Evolutionary conservation across 345 rosid genomes (phyloP).

Genomic region (Sapria himalayana): DNA sequence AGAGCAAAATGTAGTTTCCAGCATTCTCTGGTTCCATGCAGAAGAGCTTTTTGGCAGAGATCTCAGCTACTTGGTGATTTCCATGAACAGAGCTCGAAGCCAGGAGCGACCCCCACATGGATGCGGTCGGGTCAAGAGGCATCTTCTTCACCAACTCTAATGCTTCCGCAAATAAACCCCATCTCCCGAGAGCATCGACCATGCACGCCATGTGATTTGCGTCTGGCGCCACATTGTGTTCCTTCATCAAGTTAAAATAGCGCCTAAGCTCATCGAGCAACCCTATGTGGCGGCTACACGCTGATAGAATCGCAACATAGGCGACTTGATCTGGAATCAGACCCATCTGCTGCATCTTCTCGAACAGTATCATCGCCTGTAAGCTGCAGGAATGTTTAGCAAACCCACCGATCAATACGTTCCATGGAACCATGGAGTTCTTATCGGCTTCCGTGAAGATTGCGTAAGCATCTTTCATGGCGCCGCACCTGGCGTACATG

Average conservation of each 20-base stretch:
- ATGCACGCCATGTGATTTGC: slow-evolving; percentile 65
- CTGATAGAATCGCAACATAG: slow-evolving; percentile 42
- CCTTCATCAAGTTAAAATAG: slow-evolving; percentile 41
- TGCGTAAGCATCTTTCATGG: slow-evolving; percentile 34
- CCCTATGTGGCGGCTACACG: slow-evolving; percentile 68
- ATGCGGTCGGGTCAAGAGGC: slow-evolving; percentile 46
- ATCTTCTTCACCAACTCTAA: slow-evolving; percentile 27
- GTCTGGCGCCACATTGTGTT: slow-evolving; percentile 26
- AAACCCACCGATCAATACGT: slow-evolving; percentile 55
- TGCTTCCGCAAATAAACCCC: slow-evolving; percentile 44
- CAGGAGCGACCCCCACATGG: slow-evolving; percentile 76
- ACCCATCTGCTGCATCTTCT: slow-evolving; percentile 67
- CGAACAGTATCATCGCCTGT: slow-evolving; percentile 60
- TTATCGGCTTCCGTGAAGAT: slow-evolving; percentile 25
- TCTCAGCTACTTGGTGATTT: slow-evolving; percentile 41
- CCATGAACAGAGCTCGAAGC: slow-evolving; percentile 47
- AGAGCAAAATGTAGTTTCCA: slow-evolving; percentile 50
- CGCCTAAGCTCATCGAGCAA: slow-evolving; percentile 37
- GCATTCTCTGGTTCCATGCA: slow-evolving; percentile 57
- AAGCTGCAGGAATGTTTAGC: slow-evolving; percentile 33
- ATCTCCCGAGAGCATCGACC: slow-evolving; percentile 66
- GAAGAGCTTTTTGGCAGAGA: slow-evolving; percentile 46
- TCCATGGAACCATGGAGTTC: slow-evolving; percentile 49
- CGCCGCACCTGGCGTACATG: slow-evolving; percentile 77
- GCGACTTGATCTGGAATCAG: slow-evolving; percentile 46